Percentiles rank a stretch among this genome's conserved stretches.
Conservation (phyloP, 352 stramenopile genomes). For the Phytopythium aichiense region DNA sequence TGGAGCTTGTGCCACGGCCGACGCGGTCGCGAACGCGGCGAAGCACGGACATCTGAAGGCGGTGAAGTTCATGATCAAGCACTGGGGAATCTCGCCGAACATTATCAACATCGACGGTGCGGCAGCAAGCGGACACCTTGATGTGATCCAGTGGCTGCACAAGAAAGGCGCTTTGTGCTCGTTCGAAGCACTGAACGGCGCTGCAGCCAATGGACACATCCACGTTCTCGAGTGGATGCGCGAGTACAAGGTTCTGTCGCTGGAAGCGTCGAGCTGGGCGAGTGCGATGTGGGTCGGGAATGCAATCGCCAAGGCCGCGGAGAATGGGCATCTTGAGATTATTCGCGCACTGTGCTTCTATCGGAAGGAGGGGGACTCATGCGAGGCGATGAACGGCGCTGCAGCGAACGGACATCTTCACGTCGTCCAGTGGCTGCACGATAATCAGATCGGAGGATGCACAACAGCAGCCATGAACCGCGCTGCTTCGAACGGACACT, state of each 20-base stretch:
- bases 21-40: background rate
- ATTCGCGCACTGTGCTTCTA: slow-evolving; percentile 4
- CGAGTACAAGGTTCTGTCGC: slow-evolving; percentile 1
- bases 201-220: slow-evolving; percentile 15
- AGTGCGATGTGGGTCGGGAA: no score
- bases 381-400: no score
- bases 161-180: slow-evolving; percentile 10
- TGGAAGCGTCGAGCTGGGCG: no score
- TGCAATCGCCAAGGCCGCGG: slow-evolving; percentile 4
- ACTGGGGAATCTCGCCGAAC: background rate
- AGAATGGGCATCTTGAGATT: slow-evolving; percentile 19
- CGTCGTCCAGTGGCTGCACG: background rate
- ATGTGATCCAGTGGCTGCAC: slow-evolving; percentile 31
- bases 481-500: slow-evolving; percentile 19
- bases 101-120: background rate
- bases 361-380: no score
- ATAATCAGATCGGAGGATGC: slow-evolving; percentile 10
- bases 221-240: slow-evolving; percentile 30
- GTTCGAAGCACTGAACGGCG: slow-evolving; percentile 12
- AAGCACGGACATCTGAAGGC: background rate
- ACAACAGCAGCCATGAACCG: slow-evolving; percentile 14
- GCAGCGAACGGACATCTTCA: background rate
- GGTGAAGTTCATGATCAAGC: background rate
- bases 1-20: background rate
- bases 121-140: slow-evolving; percentile 17